Evolutionary conservation across 1,284 basidiomycete genomes (phyloP).

Genomic region (Ustilago esculenta): DNA sequence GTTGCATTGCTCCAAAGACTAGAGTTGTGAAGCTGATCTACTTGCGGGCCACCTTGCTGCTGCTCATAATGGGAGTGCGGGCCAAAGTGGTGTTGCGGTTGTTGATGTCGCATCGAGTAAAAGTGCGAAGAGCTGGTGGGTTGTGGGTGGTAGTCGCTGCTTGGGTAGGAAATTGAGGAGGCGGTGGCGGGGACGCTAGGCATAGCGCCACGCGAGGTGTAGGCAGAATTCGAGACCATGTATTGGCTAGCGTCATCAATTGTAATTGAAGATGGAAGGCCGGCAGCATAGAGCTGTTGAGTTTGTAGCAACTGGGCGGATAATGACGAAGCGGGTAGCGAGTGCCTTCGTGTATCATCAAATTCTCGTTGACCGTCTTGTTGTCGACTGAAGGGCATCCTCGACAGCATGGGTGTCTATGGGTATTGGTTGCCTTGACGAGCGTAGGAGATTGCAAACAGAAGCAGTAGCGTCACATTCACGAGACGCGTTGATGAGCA

Average conservation of each 20-base stretch:
- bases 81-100: background rate
- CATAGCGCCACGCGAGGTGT: conserved; percentile 6
- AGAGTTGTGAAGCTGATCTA: too few species aligned
- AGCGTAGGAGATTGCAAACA: too few species aligned
- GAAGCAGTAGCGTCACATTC: too few species aligned
- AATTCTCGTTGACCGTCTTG: conserved; percentile 21
- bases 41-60: background rate
- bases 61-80: background rate
- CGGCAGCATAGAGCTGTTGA: conserved; percentile 13
- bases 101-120: conserved; percentile 1
- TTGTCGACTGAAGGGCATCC: conserved; percentile 20
- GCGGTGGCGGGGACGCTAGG: background rate
- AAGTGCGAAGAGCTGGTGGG: background rate
- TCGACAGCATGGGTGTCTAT: conserved; percentile 13
- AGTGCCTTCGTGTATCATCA: conserved; percentile 13
- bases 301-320: conserved; percentile 23
- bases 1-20: conserved; percentile 4
- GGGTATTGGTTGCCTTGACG: too few species aligned
- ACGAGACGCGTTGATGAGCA: too few species aligned
- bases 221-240: background rate
- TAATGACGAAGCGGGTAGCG: conserved; percentile 10
- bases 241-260: conserved; percentile 4
- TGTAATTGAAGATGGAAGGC: background rate
- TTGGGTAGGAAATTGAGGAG: background rate
- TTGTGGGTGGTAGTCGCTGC: background rate